phyloP scores from a whole-genome alignment of 2,329 filamentous ascomycete species.

The Blastomyces gilchristii region DNA sequence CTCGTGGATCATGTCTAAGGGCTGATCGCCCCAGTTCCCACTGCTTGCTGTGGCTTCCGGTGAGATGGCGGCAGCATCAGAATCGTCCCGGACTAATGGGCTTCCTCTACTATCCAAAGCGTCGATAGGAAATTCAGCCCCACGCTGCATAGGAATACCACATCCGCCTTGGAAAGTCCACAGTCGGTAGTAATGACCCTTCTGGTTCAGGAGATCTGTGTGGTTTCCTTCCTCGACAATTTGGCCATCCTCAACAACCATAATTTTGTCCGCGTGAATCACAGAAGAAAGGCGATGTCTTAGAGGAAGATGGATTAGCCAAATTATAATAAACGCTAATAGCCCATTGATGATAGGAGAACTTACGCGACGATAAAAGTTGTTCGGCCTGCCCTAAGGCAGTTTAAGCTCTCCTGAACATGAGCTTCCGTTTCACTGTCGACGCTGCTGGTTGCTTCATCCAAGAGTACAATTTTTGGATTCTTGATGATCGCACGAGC shows the following conservation, averaged over 20 bases:
- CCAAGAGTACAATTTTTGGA: constrained; percentile 37
- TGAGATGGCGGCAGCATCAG: not conserved
- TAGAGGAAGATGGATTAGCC: constrained; percentile 12
- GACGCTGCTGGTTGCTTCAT: constrained; percentile 45
- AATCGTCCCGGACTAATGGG: not conserved
- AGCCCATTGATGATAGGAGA: constrained; percentile 24
- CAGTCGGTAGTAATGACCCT: constrained; percentile 53
- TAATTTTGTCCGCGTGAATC: constrained; percentile 56
- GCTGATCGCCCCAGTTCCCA: not conserved
- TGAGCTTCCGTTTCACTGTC: constrained; percentile 37
- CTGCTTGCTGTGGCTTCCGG: not conserved
- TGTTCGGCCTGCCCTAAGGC: constrained; percentile 40
- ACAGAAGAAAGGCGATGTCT: constrained; percentile 59
- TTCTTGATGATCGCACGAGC: constrained; percentile 38
- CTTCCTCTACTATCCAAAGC: not conserved
- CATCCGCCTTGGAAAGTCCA: constrained; percentile 51
- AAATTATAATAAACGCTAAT: constrained; percentile 17
- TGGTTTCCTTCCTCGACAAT: constrained; percentile 56
- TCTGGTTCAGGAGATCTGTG: constrained; percentile 46
- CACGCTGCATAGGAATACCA: not conserved
- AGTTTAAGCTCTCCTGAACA: constrained; percentile 40
- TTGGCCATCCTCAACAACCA: constrained; percentile 53
- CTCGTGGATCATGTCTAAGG: not conserved
- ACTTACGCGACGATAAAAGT: constrained; percentile 44
- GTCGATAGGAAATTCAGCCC: not conserved